Percentiles rank a stretch among this genome's conserved stretches.
phyloP scores from a whole-genome alignment of 176 grass and related monocot genomes.

The Dendrocalamus sinicus region DNA sequence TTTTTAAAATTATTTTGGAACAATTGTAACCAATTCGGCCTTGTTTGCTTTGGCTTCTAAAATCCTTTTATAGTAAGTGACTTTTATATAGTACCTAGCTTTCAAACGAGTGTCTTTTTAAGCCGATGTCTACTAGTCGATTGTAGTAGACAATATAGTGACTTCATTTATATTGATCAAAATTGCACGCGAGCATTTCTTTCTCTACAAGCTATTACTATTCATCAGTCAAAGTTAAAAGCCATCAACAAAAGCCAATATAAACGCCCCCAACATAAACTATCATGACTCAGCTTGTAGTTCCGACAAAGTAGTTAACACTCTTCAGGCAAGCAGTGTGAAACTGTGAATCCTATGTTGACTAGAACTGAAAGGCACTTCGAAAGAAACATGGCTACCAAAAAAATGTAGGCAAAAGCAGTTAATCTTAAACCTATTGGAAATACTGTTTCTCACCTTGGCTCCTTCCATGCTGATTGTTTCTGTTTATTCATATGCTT shows the following conservation, averaged over 20 bases:
- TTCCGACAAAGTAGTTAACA: neutral
- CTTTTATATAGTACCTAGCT: too few species aligned
- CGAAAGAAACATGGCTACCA: neutral
- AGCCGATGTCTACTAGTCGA: too few species aligned
- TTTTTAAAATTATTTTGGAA: neutral
- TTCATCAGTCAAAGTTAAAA: too few species aligned
- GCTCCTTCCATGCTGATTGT: neutral
- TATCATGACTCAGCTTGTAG: neutral
- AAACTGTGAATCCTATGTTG: neutral
- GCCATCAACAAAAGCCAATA: too few species aligned
- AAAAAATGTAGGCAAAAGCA: constrained; percentile 7
- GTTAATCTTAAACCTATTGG: constrained; percentile 19
- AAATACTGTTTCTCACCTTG: constrained; percentile 14
- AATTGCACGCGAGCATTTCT: too few species aligned
- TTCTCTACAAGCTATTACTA: too few species aligned
- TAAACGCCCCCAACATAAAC: neutral
- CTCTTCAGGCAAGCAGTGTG: neutral
- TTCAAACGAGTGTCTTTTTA: too few species aligned
- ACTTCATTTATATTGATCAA: too few species aligned
- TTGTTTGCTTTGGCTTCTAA: too few species aligned
- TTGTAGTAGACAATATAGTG: too few species aligned
- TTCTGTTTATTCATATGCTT: neutral
- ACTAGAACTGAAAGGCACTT: neutral
- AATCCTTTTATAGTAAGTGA: too few species aligned
- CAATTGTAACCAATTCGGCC: neutral